Evolutionary conservation across 2,329 filamentous ascomycete genomes (phyloP).

Genomic region (Rutstroemia sp.): DNA sequence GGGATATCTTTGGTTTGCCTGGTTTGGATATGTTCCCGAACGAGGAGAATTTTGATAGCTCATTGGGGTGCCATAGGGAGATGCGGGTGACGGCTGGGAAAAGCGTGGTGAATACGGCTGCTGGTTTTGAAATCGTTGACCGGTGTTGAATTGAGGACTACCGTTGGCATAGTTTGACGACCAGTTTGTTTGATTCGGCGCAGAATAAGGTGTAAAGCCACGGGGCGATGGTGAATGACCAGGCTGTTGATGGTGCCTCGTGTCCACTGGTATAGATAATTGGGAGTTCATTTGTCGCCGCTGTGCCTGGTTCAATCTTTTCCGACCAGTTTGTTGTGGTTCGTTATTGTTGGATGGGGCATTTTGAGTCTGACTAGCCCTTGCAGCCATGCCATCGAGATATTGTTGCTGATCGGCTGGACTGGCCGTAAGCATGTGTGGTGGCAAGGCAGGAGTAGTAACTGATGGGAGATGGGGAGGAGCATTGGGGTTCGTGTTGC

Average conservation of each 20-base stretch:
- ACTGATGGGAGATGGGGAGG: conserved; percentile 18
- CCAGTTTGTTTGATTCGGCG: conserved; percentile 10
- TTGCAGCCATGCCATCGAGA: conserved; percentile 7
- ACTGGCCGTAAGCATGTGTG: conserved; percentile 19
- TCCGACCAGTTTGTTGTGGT: conserved; percentile 28
- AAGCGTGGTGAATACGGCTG: conserved; percentile 18
- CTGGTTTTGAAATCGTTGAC: conserved; percentile 14
- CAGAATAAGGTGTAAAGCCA: conserved; percentile 6
- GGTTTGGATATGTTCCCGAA: conserved; percentile 23
- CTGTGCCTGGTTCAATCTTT: conserved; percentile 55
- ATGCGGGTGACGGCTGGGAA: conserved; percentile 13
- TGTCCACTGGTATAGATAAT: conserved; percentile 47
- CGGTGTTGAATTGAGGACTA: conserved; percentile 11
- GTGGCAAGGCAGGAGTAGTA: conserved; percentile 14
- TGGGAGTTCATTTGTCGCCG: conserved; percentile 56
- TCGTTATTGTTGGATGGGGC: neutral
- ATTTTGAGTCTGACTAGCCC: conserved; percentile 17
- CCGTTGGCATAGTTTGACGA: conserved; percentile 4
- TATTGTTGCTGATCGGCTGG: conserved; percentile 19
- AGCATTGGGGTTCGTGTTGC: conserved; percentile 10
- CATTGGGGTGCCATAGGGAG: conserved; percentile 15
- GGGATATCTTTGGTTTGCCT: conserved; percentile 8
- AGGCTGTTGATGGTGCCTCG: conserved; percentile 31
- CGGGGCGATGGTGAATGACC: conserved; percentile 28
- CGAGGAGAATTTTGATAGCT: conserved; percentile 25